Conservation (phyloP, 202 grass and related monocot species). For the Carex sylvatica region DNA sequence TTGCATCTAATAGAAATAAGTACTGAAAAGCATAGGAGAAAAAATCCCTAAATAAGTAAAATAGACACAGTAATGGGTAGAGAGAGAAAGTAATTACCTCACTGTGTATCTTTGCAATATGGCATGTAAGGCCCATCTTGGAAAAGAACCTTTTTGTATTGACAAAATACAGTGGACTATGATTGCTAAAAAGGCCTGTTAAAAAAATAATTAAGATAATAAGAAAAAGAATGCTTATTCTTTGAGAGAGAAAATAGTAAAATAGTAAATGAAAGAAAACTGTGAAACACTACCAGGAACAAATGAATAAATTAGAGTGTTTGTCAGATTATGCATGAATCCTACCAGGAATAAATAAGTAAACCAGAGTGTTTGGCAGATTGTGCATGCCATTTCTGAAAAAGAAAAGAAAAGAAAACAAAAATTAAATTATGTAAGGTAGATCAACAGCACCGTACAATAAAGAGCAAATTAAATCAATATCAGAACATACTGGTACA, state of each 20-base stretch:
- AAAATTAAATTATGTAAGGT: neutral
- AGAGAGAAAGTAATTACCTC: conserved; percentile 47
- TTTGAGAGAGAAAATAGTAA: neutral
- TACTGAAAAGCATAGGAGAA: neutral
- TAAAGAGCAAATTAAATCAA: neutral
- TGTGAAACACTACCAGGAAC: conserved; percentile 56
- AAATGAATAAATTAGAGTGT: conserved; percentile 72
- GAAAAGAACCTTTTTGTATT: conserved; percentile 77
- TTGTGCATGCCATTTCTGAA: conserved; percentile 25
- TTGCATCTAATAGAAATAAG: neutral
- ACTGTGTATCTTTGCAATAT: conserved; percentile 93
- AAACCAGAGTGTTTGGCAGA: conserved; percentile 23
- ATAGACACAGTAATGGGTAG: neutral
- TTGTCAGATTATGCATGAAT: conserved; percentile 40
- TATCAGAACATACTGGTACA: neutral
- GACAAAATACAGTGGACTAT: conserved; percentile 80
- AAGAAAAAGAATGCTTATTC: neutral
- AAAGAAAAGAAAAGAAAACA: neutral
- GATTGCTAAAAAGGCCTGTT: conserved; percentile 95
- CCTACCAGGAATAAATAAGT: conserved; percentile 30
- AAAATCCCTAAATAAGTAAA: neutral
- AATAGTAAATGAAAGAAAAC: conserved; percentile 10
- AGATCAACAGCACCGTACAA: neutral
- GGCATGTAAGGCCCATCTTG: conserved; percentile 90
- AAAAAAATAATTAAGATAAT: conserved; percentile 1